Conservation (phyloP, 169 alveolate genomes). For the Eimeria praecox region DNA sequence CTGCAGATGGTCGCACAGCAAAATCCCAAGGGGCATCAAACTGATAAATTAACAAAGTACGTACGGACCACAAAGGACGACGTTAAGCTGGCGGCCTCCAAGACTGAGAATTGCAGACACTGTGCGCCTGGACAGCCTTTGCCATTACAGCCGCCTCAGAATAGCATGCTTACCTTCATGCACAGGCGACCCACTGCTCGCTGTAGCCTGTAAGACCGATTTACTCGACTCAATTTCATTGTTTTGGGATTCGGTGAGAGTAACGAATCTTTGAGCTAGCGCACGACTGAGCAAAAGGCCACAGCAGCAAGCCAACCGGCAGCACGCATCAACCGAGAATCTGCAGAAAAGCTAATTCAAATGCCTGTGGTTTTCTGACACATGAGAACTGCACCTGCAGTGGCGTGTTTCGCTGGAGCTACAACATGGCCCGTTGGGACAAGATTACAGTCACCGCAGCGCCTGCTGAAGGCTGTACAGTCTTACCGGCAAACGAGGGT, state of each 20-base stretch:
- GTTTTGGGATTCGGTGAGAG: background rate
- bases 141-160: background rate
- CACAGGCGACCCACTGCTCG: background rate
- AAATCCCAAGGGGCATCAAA: background rate
- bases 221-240: background rate
- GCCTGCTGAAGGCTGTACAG: background rate
- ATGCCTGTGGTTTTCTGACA: background rate
- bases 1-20: constrained; percentile 31
- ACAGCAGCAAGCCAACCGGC: background rate
- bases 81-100: background rate
- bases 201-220: background rate
- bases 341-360: background rate
- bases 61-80: background rate
- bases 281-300: constrained; percentile 52
- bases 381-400: background rate
- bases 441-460: background rate
- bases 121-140: background rate
- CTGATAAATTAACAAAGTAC: background rate
- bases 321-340: background rate
- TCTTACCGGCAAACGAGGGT: constrained; percentile 80
- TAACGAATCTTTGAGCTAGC: constrained; percentile 61
- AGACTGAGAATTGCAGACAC: background rate
- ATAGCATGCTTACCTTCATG: constrained; percentile 18
- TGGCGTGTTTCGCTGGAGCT: background rate
- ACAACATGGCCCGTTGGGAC: background rate